Evolutionary conservation across 495 filamentous ascomycete genomes (phyloP).

Genomic region (Chaetomidium leptoderma): DNA sequence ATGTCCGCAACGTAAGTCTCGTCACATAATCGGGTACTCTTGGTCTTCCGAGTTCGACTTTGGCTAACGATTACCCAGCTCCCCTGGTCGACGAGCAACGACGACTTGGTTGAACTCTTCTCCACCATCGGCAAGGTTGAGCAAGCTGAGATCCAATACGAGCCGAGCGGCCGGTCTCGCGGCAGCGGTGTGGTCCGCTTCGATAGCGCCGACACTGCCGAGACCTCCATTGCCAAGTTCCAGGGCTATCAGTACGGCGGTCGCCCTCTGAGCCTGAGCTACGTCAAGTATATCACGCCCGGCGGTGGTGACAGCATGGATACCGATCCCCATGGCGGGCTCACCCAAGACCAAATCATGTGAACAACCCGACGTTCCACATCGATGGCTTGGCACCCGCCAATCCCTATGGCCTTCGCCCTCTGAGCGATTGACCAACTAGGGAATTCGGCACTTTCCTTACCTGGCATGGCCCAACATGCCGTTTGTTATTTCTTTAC

Average conservation of each 20-base stretch:
- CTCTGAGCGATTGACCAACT: neutral
- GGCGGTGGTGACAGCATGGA: constrained; percentile 73
- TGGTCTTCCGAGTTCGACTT: neutral
- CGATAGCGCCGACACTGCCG: constrained; percentile 74
- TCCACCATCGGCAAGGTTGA: constrained; percentile 97
- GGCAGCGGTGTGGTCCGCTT: constrained; percentile 96
- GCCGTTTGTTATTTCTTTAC: constrained; percentile 2
- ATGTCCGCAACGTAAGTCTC: constrained; percentile 91
- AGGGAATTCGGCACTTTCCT: constrained; percentile 2
- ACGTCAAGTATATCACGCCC: constrained; percentile 79
- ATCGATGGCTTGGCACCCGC: neutral
- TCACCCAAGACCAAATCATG: constrained; percentile 99
- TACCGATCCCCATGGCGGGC: constrained; percentile 64
- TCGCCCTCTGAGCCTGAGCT: constrained; percentile 84
- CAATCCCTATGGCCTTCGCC: neutral
- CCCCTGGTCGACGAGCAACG: constrained; percentile 98
- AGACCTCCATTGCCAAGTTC: constrained; percentile 94
- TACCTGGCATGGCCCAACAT: neutral
- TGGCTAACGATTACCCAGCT: constrained; percentile 54
- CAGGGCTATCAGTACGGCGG: constrained; percentile 96
- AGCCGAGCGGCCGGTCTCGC: constrained; percentile 89
- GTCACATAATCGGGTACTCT: neutral
- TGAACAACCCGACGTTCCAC: constrained; percentile 39
- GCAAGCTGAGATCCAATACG: constrained; percentile 96
- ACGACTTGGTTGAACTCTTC: constrained; percentile 93